These are phyloP conservation scores for Fusarium verticillioides DNA, from an alignment of 2,329 filamentous ascomycete genomes.

Conservation along the genomic window DNA sequence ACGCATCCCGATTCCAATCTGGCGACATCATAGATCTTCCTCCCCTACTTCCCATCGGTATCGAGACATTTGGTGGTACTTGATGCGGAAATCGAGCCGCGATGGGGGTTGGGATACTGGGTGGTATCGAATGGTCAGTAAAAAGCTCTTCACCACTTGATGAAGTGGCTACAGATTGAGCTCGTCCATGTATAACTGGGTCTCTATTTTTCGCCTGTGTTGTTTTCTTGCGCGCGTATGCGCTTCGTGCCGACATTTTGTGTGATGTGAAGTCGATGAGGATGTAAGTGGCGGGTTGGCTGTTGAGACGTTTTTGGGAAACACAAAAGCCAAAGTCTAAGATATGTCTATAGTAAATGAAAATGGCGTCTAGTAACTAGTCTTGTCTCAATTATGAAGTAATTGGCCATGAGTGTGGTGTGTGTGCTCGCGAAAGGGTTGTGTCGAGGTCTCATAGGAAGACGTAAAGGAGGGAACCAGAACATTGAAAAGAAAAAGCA, in stretches of 20 bases:
- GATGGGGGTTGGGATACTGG: constrained; percentile 51
- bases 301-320: not conserved
- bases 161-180: constrained; percentile 51
- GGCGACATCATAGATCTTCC: constrained; percentile 23
- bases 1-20: constrained; percentile 34
- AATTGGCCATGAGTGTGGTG: not conserved
- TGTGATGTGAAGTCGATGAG: not conserved
- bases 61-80: not conserved
- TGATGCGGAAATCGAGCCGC: constrained; percentile 56
- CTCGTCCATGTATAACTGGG: constrained; percentile 36
- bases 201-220: constrained; percentile 58
- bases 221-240: constrained; percentile 68
- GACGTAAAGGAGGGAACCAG: not conserved
- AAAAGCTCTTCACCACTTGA: constrained; percentile 55
- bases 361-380: not conserved
- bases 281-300: not conserved
- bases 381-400: not conserved
- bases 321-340: not conserved
- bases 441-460: not conserved
- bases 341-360: not conserved
- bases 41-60: not conserved
- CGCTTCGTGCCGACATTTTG: constrained; percentile 67
- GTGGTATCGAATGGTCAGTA: constrained; percentile 52
- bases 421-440: not conserved
- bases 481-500: not conserved